Percentiles rank a stretch among this genome's conserved stretches.
Conservation (phyloP, 441 rosid species). For the Kokia cookei region DNA sequence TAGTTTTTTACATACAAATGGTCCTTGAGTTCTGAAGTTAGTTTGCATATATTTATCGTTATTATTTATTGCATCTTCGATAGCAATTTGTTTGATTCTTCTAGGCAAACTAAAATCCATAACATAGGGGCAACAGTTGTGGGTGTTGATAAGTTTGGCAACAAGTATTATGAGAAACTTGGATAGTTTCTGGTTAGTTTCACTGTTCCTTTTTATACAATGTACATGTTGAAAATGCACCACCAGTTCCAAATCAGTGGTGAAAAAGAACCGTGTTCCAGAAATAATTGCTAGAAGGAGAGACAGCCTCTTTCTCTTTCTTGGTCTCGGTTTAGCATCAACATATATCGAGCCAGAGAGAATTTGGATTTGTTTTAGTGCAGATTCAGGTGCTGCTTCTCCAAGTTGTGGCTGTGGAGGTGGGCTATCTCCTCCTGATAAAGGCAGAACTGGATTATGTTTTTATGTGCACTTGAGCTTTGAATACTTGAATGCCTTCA, state of each 20-base stretch:
- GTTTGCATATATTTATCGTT: neutral
- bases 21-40: neutral
- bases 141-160: conserved; percentile 90
- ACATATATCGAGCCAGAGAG: too few relatives aligned
- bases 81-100: conserved; percentile 15
- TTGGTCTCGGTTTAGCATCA: too few relatives aligned
- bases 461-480: neutral
- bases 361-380: too few relatives aligned
- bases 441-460: neutral
- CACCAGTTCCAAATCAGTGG: neutral
- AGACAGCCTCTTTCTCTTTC: too few relatives aligned
- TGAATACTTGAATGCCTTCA: neutral
- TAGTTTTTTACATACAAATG: neutral
- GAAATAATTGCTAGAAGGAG: neutral
- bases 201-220: conserved; percentile 1
- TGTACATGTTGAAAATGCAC: neutral
- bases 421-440: too few relatives aligned
- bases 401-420: too few relatives aligned
- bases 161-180: conserved; percentile 82
- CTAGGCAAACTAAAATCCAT: conserved; percentile 94
- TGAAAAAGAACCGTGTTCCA: neutral
- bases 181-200: conserved; percentile 45
- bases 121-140: conserved; percentile 78
- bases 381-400: too few relatives aligned
- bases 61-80: conserved; percentile 3